Base-by-base conservation (phyloP, 805 yeast genomes). In the Schwanniomyces vanrijiae region DNA sequence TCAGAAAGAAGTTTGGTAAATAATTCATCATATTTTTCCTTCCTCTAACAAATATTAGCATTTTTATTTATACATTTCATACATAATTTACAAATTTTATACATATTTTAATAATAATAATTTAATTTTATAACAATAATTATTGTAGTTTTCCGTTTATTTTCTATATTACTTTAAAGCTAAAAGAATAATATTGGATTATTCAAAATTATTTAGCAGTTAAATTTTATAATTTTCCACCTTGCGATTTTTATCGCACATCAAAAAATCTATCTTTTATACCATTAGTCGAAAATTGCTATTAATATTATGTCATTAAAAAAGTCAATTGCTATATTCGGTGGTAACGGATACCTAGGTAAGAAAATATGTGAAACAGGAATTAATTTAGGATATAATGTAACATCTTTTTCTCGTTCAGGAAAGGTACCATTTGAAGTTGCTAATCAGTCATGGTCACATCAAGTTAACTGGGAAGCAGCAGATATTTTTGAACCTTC, bases 261-360 rank as follows among this genome's bases (percentile, higher is more conserved):
- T 31, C 34, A 31, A 31, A 31, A 31, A 6, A 6, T 22, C 25
- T 22, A 28, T 7, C 31, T 10, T 13, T 28, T 6, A 28, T 6
- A 4, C 9, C 5, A 28, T 4, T 5, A 28, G 31, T 28, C 13
- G n/a, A 28, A 9, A 10, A 28, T 28, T n/a, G 34, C 19, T 31
- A 31, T 31, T 31, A n/a, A 35, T 44, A 20, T 7, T n/a, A 42
- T 26, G 40, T 26, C 42, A 9, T 21, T 42, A 29, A 49, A 28
- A 45, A 64, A 54, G 59, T 65, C 69, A 47, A 69, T 65, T 52
- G 81, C 88, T 3, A 88, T 90, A 0, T 81, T 90, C 58, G 98
- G 98, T 14, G 97, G 97, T 0, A 82, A 81, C 54, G 97, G 97
- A 7, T 88, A 88, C 60, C 64, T 91, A 48, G 90, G 96, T 10